Evolutionary conservation across 345 rosid species (phyloP).

Genomic region (Toxicodendron radicans): DNA sequence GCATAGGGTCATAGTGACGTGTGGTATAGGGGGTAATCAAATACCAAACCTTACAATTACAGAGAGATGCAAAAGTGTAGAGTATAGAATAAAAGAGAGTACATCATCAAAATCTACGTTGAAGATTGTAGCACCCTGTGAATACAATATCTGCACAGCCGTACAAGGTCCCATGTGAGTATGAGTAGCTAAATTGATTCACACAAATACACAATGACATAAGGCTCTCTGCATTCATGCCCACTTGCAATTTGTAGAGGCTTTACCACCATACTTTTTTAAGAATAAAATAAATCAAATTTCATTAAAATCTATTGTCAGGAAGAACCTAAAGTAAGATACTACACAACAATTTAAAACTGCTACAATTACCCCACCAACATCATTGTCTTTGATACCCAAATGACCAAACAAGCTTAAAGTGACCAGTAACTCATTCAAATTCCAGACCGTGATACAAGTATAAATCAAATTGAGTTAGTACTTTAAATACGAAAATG

Average conservation of each 20-base stretch:
- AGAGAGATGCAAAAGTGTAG: neutral
- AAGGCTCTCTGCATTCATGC: conserved; percentile 7
- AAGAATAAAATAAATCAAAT: neutral
- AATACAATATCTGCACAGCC: conserved; percentile 9
- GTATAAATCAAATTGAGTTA: neutral
- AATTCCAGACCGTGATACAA: neutral
- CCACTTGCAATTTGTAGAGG: conserved; percentile 20
- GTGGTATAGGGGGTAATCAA: neutral
- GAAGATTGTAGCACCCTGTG: conserved; percentile 15
- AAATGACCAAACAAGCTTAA: neutral
- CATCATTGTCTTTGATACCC: neutral
- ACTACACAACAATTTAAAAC: conserved; percentile 16
- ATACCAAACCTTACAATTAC: neutral
- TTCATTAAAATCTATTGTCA: conserved; percentile 5
- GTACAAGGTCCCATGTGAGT: conserved; percentile 35
- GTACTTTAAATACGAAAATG: neutral
- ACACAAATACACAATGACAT: neutral
- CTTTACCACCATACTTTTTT: conserved; percentile 16
- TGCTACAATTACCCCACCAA: conserved; percentile 20
- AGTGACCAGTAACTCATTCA: neutral
- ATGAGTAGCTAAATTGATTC: neutral
- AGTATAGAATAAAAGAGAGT: neutral
- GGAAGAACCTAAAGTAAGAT: conserved; percentile 19
- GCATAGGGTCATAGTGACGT: neutral
- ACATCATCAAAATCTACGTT: conserved; percentile 26